phyloP scores from a whole-genome alignment of 139 green algal genomes.

The Auxenochlorella pyrenoidosa region DNA sequence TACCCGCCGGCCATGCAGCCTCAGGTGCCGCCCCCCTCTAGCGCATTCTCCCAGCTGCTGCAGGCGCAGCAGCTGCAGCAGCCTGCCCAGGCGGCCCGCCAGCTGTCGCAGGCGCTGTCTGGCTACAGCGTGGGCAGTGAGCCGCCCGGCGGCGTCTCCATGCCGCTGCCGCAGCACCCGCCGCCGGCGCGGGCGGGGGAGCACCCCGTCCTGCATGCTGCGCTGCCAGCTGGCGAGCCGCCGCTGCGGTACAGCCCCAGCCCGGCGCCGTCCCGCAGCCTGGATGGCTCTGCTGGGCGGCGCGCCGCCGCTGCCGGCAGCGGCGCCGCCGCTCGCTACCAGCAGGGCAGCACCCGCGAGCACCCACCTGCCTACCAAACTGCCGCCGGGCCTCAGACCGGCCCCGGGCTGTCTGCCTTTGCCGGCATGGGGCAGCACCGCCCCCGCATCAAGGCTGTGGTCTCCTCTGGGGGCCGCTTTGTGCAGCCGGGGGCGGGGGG shows the following conservation, averaged over 20 bases:
- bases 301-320: neutral
- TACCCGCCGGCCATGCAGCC: neutral
- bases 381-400: no score
- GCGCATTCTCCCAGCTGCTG: neutral
- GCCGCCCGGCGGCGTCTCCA: neutral
- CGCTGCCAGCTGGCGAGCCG: slow-evolving; percentile 1
- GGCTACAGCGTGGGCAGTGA: neutral
- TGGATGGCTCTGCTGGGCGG: neutral
- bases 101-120: neutral
- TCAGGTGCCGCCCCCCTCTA: neutral
- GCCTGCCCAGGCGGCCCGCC: neutral
- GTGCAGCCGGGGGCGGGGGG: neutral
- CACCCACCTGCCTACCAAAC: neutral
- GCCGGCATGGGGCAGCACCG: neutral
- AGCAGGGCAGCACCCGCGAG: neutral
- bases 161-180: neutral
- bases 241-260: slow-evolving; percentile 3
- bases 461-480: neutral
- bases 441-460: slow-evolving; percentile 1
- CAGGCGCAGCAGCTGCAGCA: neutral
- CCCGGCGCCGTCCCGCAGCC: neutral
- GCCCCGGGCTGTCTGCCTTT: neutral
- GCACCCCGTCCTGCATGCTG: no score
- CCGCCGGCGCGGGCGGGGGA: neutral
- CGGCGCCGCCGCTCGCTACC: neutral